Conservation (phyloP, 768 basidiomycete species). For the Rhodotorula diobovata region DNA sequence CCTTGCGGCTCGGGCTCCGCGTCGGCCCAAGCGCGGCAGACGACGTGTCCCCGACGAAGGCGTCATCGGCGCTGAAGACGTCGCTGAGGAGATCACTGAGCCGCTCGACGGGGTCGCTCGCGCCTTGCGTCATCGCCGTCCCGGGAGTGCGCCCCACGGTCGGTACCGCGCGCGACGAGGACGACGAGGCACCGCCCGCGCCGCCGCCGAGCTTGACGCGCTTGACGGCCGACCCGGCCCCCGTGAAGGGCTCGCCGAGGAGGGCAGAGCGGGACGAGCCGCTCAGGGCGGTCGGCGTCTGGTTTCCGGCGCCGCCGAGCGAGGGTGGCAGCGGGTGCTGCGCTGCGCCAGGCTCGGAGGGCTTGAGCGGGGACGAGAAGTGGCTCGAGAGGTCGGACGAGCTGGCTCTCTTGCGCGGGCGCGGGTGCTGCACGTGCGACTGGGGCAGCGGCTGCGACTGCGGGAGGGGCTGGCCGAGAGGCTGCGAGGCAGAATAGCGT, state of each 20-base stretch:
- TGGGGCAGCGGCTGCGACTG: not conserved
- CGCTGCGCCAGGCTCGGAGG: too few relatives aligned
- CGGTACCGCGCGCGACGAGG: too few relatives aligned
- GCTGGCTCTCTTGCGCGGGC: not conserved
- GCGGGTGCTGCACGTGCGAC: too few relatives aligned
- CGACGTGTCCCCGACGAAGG: constrained; percentile 48
- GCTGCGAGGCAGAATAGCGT: not conserved
- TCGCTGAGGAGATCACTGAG: constrained; percentile 72
- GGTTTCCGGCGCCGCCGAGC: not conserved
- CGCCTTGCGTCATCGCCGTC: not conserved
- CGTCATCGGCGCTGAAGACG: constrained; percentile 75
- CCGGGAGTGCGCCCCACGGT: too few relatives aligned
- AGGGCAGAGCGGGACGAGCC: not conserved
- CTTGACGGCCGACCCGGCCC: constrained; percentile 28
- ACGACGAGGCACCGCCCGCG: not conserved
- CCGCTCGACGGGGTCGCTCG: constrained; percentile 4
- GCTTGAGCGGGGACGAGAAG: constrained; percentile 9
- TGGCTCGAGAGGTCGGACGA: not conserved
- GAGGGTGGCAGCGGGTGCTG: not conserved
- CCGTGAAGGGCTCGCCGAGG: not conserved
- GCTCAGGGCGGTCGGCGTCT: too few relatives aligned
- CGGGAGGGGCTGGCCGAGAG: too few relatives aligned
- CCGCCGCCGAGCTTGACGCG: constrained; percentile 16
- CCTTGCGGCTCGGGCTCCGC: constrained; percentile 18
- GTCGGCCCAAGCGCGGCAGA: constrained; percentile 51